phyloP scores from a whole-genome alignment of 1,139 yeast genomes.

The Magnusiomyces paraingens region DNA sequence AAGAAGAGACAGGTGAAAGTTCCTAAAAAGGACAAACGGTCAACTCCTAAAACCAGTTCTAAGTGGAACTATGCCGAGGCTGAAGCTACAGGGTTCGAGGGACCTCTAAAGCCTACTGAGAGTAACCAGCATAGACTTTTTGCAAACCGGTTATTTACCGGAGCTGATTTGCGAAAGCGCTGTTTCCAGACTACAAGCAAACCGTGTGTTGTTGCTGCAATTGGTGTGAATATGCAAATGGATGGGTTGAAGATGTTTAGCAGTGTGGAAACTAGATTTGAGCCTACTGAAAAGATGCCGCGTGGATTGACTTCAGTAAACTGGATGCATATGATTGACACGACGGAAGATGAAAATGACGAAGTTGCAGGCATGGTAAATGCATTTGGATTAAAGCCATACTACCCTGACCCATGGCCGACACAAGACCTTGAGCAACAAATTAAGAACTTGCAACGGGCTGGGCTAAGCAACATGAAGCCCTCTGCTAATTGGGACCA shows the following conservation, averaged over 20 bases:
- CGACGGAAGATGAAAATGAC: background rate
- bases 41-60: background rate
- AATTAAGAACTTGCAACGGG: background rate
- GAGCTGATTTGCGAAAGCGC: background rate
- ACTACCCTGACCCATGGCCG: background rate
- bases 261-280: background rate
- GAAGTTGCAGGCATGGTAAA: background rate
- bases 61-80: background rate
- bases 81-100: background rate
- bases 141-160: background rate
- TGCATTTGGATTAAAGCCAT: background rate
- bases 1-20: conserved; percentile 9
- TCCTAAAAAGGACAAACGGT: background rate
- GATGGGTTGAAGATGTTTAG: background rate
- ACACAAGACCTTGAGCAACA: background rate
- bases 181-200: background rate
- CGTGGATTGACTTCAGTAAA: background rate
- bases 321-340: conserved; percentile 3
- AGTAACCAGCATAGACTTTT: background rate
- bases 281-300: background rate
- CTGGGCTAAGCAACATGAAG: background rate
- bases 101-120: background rate
- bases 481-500: conserved; percentile 2
- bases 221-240: background rate
- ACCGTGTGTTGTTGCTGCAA: background rate